Evolutionary conservation across 345 rosid species (phyloP).

Genomic region (Citrus australasica): DNA sequence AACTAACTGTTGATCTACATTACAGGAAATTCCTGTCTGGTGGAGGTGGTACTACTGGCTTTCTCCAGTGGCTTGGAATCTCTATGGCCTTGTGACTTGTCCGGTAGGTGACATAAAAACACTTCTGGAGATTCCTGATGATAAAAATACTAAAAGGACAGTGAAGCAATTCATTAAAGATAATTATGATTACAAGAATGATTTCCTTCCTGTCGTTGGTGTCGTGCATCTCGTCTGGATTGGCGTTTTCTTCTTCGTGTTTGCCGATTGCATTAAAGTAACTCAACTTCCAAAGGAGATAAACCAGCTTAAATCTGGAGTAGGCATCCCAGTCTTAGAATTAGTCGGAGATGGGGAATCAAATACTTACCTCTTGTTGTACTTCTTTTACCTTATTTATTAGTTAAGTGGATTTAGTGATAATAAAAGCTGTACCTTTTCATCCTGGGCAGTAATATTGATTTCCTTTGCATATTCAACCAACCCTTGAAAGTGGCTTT

Average conservation of each 20-base stretch:
- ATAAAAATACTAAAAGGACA: neutral
- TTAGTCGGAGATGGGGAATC: neutral
- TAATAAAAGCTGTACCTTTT: too few relatives aligned
- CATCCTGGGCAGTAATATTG: too few relatives aligned
- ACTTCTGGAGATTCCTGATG: conserved; percentile 40
- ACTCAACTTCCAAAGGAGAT: conserved; percentile 64
- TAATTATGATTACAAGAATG: conserved; percentile 42
- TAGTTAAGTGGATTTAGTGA: too few relatives aligned
- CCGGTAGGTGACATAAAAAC: conserved; percentile 57
- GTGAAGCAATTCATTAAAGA: conserved; percentile 47
- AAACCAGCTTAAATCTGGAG: neutral
- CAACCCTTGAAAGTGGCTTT: too few relatives aligned
- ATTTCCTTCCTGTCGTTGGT: conserved; percentile 63
- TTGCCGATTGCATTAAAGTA: conserved; percentile 55
- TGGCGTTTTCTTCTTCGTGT: conserved; percentile 41
- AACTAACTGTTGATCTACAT: neutral
- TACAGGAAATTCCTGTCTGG: conserved; percentile 79
- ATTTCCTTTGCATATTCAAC: too few relatives aligned
- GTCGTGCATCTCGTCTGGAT: conserved; percentile 51
- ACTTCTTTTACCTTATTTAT: neutral
- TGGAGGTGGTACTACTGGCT: conserved; percentile 96
- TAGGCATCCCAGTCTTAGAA: too few relatives aligned
- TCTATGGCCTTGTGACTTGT: conserved; percentile 68
- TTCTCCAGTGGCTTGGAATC: conserved; percentile 74
- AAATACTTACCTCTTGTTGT: neutral